Evolutionary conservation across 495 filamentous ascomycete species (phyloP).

Genomic region (Copromyces sp.): DNA sequence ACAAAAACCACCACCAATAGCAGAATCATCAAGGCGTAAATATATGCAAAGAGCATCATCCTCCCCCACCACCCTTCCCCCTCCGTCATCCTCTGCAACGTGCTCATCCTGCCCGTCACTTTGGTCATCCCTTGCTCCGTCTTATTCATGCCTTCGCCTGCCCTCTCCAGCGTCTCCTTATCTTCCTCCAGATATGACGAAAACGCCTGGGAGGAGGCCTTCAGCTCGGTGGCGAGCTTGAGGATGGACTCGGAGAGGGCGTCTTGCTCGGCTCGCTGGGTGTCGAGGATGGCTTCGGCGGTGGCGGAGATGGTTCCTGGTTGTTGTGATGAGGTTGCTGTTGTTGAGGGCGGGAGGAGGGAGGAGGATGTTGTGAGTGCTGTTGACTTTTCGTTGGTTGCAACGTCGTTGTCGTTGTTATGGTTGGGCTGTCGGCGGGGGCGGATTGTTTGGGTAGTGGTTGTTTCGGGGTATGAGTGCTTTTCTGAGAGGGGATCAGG

Average conservation of each 20-base stretch:
- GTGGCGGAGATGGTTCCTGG: slow-evolving; percentile 17
- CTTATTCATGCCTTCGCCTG: slow-evolving; percentile 63
- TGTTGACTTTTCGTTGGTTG: slow-evolving; percentile 2
- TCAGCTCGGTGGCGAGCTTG: slow-evolving; percentile 65
- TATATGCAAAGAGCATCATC: slow-evolving; percentile 74
- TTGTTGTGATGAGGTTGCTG: slow-evolving; percentile 7
- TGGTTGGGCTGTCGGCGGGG: slow-evolving; percentile 5
- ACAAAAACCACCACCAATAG: slow-evolving; percentile 69
- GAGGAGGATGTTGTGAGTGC: slow-evolving; percentile 20
- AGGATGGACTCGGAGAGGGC: slow-evolving; percentile 72
- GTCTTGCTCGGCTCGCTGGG: slow-evolving; percentile 73
- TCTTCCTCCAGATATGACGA: slow-evolving; percentile 61
- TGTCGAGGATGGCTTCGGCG: slow-evolving; percentile 57
- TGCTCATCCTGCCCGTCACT: slow-evolving; percentile 63
- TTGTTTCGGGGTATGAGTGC: slow-evolving; percentile 7
- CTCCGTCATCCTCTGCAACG: slow-evolving; percentile 64
- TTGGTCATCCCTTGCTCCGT: slow-evolving; percentile 65
- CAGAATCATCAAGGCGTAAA: slow-evolving; percentile 66
- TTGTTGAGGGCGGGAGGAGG: slow-evolving; percentile 24
- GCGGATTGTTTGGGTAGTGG: slow-evolving; percentile 17
- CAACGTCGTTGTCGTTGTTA: slow-evolving; percentile 2
- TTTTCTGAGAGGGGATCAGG: not conserved
- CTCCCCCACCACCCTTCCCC: slow-evolving; percentile 81
- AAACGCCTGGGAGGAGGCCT: slow-evolving; percentile 62
- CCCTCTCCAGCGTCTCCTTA: slow-evolving; percentile 55